Evolutionary conservation across 306 rosid species (phyloP).

Genomic region (Prunus mume): DNA sequence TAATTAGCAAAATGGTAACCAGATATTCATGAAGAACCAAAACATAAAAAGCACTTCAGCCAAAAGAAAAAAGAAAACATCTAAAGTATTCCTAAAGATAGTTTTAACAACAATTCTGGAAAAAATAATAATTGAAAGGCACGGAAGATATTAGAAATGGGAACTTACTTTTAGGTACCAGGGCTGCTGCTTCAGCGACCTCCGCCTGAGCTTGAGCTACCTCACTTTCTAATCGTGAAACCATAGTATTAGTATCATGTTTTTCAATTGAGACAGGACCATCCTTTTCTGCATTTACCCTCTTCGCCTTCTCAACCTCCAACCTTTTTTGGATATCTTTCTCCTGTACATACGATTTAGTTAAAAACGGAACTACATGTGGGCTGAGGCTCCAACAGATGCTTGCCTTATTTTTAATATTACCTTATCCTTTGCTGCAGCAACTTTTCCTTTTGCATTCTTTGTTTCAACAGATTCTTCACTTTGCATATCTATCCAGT

Average conservation of each 20-base stretch:
- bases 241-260: conserved; percentile 33
- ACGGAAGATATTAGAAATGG: neutral
- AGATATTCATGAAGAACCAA: neutral
- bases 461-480: conserved; percentile 28
- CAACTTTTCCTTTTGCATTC: conserved; percentile 37
- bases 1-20: neutral
- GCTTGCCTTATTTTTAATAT: neutral
- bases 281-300: conserved; percentile 29
- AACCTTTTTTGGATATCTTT: conserved; percentile 36
- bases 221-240: conserved; percentile 42
- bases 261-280: conserved; percentile 28
- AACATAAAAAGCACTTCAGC: neutral
- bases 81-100: neutral
- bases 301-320: conserved; percentile 47
- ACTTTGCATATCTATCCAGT: conserved; percentile 44
- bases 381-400: neutral
- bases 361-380: neutral
- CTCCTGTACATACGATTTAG: conserved; percentile 25
- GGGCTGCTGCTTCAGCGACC: conserved; percentile 41
- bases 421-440: conserved; percentile 46
- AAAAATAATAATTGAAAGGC: neutral
- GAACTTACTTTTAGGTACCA: conserved; percentile 48
- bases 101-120: neutral
- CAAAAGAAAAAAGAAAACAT: neutral
- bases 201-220: conserved; percentile 55